Conservation (phyloP, 257 asterid species). For the Cruciata laevipes region DNA sequence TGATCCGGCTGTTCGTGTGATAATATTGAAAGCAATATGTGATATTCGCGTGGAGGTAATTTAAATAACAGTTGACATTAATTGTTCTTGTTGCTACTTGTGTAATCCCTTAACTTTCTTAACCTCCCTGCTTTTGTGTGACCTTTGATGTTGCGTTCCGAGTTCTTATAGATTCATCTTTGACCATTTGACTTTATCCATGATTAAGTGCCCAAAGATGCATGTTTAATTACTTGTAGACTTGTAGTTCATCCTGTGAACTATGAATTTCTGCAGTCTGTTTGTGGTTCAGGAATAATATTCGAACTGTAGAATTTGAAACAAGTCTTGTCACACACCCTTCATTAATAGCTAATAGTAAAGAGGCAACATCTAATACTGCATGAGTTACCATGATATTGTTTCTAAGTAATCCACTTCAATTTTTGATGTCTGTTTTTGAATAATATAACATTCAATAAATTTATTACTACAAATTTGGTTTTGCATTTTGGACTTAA, state of each 20-base stretch:
- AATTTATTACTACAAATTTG: background rate
- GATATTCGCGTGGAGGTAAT: conserved; percentile 98
- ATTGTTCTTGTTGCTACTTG: conserved; percentile 1
- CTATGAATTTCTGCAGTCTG: background rate
- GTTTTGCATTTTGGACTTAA: background rate
- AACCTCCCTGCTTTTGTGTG: background rate
- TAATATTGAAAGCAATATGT: conserved; percentile 89
- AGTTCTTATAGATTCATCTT: background rate
- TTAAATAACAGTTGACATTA: conserved; percentile 15
- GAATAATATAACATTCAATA: background rate
- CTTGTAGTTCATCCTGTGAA: background rate
- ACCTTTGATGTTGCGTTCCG: background rate
- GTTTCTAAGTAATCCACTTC: background rate
- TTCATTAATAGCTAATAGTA: background rate
- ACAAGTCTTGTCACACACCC: background rate
- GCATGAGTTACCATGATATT: background rate
- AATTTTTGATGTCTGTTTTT: background rate
- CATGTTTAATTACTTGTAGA: background rate
- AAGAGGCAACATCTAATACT: background rate
- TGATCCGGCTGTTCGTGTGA: conserved; percentile 86
- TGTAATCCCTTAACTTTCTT: background rate
- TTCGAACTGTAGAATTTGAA: background rate
- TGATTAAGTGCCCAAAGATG: background rate
- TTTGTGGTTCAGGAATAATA: background rate
- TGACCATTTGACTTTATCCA: background rate